Conservation (phyloP, 1,284 basidiomycete species). For the Erythrobasidium hasegawianum region DNA sequence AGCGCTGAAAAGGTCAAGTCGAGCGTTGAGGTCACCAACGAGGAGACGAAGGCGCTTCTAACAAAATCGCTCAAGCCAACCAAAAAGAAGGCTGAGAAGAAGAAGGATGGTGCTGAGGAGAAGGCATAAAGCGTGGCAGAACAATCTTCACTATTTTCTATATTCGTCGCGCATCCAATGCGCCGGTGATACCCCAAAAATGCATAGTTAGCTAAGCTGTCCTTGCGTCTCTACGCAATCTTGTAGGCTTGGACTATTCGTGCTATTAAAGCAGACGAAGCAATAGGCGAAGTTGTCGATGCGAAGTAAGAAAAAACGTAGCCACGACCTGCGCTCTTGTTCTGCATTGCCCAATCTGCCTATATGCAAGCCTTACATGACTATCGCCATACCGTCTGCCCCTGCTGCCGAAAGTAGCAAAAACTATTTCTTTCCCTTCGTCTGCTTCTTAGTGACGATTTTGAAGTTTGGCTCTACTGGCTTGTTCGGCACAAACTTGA, state of each 20-base stretch:
- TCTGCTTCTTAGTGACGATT: conserved; percentile 42
- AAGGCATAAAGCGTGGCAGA: background rate
- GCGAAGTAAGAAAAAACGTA: too few relatives aligned
- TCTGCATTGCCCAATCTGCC: background rate
- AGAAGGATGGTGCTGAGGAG: conserved; percentile 62
- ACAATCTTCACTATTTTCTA: too few relatives aligned
- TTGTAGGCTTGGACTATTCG: too few relatives aligned
- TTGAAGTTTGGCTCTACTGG: conserved; percentile 42
- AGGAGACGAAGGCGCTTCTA: conserved; percentile 73
- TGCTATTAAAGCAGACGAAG: too few relatives aligned
- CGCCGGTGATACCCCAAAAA: too few relatives aligned
- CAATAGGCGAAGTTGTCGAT: too few relatives aligned
- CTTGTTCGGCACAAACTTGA: conserved; percentile 36
- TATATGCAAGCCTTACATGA: background rate
- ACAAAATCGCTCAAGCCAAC: conserved; percentile 75
- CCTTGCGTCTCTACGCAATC: too few relatives aligned
- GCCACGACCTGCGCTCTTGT: too few relatives aligned
- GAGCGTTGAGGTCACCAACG: conserved; percentile 81
- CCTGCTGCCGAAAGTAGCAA: too few relatives aligned
- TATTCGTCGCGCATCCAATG: too few relatives aligned
- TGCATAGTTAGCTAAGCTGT: too few relatives aligned
- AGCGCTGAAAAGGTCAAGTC: conserved; percentile 83
- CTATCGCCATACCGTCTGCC: background rate
- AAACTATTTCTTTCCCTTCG: conserved; percentile 42
- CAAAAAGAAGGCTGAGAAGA: conserved; percentile 90